A percentile compares a stretch with the other conserved stretches of the same genome.
phyloP scores from a whole-genome alignment of 1,284 basidiomycete species.

The Pulveroboletus ridleyi region DNA sequence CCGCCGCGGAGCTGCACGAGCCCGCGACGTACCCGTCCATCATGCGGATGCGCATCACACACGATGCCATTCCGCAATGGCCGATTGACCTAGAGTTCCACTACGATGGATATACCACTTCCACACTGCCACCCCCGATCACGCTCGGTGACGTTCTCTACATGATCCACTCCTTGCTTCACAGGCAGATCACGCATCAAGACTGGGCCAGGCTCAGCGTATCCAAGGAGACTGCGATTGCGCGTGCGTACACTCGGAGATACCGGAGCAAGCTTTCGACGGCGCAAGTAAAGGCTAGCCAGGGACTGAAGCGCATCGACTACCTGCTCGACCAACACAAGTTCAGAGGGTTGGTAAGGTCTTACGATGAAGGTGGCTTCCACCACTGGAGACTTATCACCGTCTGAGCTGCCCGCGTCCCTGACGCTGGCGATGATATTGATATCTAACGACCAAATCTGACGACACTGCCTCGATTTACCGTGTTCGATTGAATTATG shows the following conservation, averaged over 20 bases:
- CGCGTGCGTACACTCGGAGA: slow-evolving; percentile 60
- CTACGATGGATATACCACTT: slow-evolving; percentile 27
- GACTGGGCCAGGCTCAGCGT: slow-evolving; percentile 58
- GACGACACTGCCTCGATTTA: slow-evolving; percentile 5
- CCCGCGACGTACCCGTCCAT: slow-evolving; percentile 64
- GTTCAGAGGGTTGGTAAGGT: slow-evolving; percentile 61
- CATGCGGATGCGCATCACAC: slow-evolving; percentile 61
- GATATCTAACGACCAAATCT: neutral
- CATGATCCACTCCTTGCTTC: slow-evolving; percentile 57
- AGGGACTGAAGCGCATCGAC: slow-evolving; percentile 66
- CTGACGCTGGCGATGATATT: neutral
- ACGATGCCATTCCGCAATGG: slow-evolving; percentile 65
- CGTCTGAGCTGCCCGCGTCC: slow-evolving; percentile 5
- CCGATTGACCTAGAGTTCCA: slow-evolving; percentile 59
- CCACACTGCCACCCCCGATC: slow-evolving; percentile 48
- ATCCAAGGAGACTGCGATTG: slow-evolving; percentile 49
- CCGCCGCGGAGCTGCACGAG: slow-evolving; percentile 51
- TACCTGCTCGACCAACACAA: slow-evolving; percentile 56
- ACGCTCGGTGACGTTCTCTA: slow-evolving; percentile 63
- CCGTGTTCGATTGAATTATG: slow-evolving; percentile 3
- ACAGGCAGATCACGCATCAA: slow-evolving; percentile 56
- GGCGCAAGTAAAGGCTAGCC: slow-evolving; percentile 49
- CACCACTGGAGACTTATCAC: slow-evolving; percentile 47
- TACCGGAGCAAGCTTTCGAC: slow-evolving; percentile 48
- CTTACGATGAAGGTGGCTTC: slow-evolving; percentile 42